Evolutionary conservation across 75 land plant species (phyloP).

Genomic region (Pinus tabuliformis): DNA sequence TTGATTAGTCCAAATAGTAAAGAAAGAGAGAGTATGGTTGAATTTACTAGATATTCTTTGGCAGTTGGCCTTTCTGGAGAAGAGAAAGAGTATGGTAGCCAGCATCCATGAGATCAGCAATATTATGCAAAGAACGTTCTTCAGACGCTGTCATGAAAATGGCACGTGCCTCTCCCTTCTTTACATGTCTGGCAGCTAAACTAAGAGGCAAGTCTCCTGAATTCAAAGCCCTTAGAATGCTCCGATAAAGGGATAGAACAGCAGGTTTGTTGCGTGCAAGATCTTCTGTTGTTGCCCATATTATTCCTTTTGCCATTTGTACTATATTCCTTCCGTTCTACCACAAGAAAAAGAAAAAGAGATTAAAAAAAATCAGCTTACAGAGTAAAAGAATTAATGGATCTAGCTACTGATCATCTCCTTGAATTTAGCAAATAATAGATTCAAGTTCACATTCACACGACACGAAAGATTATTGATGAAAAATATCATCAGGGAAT

Average conservation of each 20-base stretch:
- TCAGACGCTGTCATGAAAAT: slow-evolving; percentile 50
- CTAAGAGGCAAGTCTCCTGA: slow-evolving; percentile 46
- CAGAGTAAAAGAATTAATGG: too few relatives aligned
- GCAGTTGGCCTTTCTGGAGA: slow-evolving; percentile 48
- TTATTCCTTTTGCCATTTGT: slow-evolving; percentile 23
- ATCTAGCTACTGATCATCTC: too few relatives aligned
- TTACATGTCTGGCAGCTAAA: slow-evolving; percentile 55
- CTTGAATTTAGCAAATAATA: too few relatives aligned
- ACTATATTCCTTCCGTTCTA: too few relatives aligned
- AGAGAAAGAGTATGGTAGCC: slow-evolving; percentile 64
- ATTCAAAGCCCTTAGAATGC: slow-evolving; percentile 46
- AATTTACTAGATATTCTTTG: not conserved
- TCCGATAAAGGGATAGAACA: slow-evolving; percentile 60
- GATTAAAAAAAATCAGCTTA: too few relatives aligned
- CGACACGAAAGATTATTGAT: too few relatives aligned
- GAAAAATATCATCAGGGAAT: too few relatives aligned
- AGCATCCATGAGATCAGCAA: slow-evolving; percentile 57
- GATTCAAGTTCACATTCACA: too few relatives aligned
- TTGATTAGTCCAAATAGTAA: too few relatives aligned
- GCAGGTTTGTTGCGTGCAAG: slow-evolving; percentile 41
- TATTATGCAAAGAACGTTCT: slow-evolving; percentile 61
- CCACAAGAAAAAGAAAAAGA: too few relatives aligned
- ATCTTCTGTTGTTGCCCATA: slow-evolving; percentile 88
- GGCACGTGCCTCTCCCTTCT: slow-evolving; percentile 60
- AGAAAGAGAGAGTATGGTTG: not conserved